Percentiles rank a stretch among this genome's conserved stretches.
phyloP scores from a whole-genome alignment of 164 flowering plant species.

The Aristolochia contorta region DNA sequence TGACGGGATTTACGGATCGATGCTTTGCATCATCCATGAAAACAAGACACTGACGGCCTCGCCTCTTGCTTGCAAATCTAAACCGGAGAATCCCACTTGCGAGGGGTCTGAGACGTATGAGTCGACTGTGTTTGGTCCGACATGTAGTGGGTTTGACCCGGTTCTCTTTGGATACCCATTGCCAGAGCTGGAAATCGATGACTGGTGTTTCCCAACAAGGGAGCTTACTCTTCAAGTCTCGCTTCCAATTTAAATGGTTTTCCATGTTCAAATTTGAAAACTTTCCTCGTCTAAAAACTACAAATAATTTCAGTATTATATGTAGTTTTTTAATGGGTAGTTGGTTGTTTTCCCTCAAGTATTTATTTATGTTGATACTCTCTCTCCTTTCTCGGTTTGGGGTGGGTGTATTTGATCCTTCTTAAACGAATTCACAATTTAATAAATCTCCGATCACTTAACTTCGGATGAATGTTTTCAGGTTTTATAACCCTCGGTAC shows the following conservation, averaged over 20 bases:
- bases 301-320: too few species aligned
- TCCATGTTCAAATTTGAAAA: background rate
- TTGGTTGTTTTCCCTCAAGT: too few species aligned
- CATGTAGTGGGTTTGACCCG: conserved; percentile 7
- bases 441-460: too few species aligned
- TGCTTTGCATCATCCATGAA: conserved; percentile 1
- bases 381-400: too few species aligned
- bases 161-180: conserved; percentile 3
- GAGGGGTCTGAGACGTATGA: conserved; percentile 2
- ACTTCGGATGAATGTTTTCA: too few species aligned
- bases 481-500: too few species aligned
- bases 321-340: too few species aligned
- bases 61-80: conserved; percentile 1
- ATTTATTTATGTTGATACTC: too few species aligned
- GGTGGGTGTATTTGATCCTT: too few species aligned
- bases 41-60: background rate
- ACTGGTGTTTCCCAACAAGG: conserved; percentile 13
- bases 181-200: conserved; percentile 8
- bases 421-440: too few species aligned
- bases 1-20: conserved; percentile 12
- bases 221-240: conserved; percentile 4
- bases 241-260: conserved; percentile 11
- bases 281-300: too few species aligned
- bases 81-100: background rate
- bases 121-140: conserved; percentile 14